These are phyloP conservation scores for Uronychia setigera DNA, from an alignment of 73 alveolate genomes.

Conservation along the genomic window DNA sequence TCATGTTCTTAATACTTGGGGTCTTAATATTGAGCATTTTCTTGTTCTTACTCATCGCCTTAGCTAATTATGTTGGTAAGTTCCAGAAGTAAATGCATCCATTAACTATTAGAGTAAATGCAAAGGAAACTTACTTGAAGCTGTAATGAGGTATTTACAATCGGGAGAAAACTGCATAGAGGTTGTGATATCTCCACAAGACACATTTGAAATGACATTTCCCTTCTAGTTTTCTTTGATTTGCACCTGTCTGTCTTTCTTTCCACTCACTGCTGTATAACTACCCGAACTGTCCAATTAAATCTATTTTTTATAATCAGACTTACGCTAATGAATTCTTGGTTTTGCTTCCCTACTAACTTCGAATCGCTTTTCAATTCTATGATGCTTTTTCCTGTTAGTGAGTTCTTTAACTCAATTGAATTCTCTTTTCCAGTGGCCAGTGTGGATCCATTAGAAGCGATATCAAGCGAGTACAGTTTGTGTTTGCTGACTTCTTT, in stretches of 20 bases:
- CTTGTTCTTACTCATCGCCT: background rate
- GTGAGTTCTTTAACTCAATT: background rate
- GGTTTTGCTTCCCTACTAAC: background rate
- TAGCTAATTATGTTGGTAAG: background rate
- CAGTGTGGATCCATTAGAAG: background rate
- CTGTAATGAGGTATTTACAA: background rate
- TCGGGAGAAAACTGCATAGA: background rate
- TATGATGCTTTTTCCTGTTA: background rate
- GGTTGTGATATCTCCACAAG: background rate
- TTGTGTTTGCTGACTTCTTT: background rate
- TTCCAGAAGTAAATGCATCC: conserved; percentile 12
- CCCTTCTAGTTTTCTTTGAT: conserved; percentile 4
- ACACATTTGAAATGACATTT: background rate
- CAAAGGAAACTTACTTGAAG: background rate
- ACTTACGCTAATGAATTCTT: background rate
- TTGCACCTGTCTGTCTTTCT: background rate
- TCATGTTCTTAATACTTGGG: background rate
- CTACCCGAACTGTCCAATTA: background rate
- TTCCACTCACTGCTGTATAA: background rate
- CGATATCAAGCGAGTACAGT: background rate
- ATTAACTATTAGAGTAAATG: background rate
- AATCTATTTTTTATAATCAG: background rate
- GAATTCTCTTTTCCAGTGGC: conserved; percentile 1
- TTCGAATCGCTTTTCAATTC: background rate
- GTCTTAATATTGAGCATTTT: background rate